Percentiles rank a stretch among this genome's conserved stretches.
Conservation (phyloP, 352 stramenopile genomes). For the Phytopythium sindhum region DNA sequence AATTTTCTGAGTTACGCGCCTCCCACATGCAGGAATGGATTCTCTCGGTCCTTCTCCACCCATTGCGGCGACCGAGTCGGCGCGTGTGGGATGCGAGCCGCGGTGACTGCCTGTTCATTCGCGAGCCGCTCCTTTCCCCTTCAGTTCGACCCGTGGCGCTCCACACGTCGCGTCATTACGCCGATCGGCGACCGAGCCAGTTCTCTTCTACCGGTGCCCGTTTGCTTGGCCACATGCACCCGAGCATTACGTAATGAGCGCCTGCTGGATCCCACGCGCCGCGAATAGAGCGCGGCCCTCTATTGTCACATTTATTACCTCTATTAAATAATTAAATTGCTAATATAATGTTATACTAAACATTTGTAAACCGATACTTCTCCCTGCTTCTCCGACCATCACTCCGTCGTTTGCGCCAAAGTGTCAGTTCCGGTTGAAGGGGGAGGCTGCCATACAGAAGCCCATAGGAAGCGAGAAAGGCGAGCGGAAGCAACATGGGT, state of each 20-base stretch:
- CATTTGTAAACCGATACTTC: background rate
- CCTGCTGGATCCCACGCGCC: background rate
- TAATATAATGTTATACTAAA: background rate
- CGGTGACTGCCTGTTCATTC: background rate
- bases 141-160: background rate
- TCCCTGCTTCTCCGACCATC: background rate
- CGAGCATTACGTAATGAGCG: background rate
- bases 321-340: background rate
- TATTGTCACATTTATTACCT: background rate
- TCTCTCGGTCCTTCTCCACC: background rate
- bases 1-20: background rate
- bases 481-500: conserved; percentile 19
- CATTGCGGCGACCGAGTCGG: background rate
- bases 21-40: background rate
- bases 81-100: background rate
- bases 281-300: background rate
- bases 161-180: background rate
- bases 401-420: background rate
- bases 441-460: background rate
- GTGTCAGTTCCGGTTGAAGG: background rate
- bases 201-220: background rate
- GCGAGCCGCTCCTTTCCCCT: background rate
- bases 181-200: background rate
- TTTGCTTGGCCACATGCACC: background rate
- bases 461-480: background rate